Conservation (phyloP, 2,329 filamentous ascomycete species). For the Aureobasidium musti region DNA sequence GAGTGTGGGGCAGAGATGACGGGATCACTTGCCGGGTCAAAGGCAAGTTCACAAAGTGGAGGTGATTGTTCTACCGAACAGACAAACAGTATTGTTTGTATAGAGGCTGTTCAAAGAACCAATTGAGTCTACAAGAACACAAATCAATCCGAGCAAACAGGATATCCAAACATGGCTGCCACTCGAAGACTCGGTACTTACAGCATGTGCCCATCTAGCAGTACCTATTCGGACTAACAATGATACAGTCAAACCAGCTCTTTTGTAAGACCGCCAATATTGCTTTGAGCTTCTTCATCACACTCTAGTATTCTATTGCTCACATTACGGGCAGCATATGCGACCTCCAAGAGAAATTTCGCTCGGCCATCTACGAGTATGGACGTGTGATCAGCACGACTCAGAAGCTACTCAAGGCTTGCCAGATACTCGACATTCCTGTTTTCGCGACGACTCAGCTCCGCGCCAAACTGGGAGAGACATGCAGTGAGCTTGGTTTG, state of each 20-base stretch:
- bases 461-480: constrained; percentile 73
- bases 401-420: constrained; percentile 55
- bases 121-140: neutral
- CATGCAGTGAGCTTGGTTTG: constrained; percentile 68
- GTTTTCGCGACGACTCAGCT: constrained; percentile 87
- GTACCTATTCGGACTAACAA: constrained; percentile 28
- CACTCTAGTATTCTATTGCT: neutral
- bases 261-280: constrained; percentile 31
- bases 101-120: neutral
- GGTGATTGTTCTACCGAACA: neutral
- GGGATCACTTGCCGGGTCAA: constrained; percentile 7
- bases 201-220: neutral
- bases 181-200: constrained; percentile 32
- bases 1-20: constrained; percentile 16
- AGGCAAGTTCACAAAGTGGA: constrained; percentile 11
- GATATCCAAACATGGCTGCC: constrained; percentile 25
- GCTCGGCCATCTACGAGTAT: constrained; percentile 78
- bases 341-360: constrained; percentile 93
- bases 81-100: neutral
- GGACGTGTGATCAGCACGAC: constrained; percentile 65
- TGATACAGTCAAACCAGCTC: constrained; percentile 33
- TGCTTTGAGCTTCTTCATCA: neutral
- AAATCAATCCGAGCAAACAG: neutral
- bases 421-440: constrained; percentile 65
- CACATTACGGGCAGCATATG: constrained; percentile 65